Evolutionary conservation across 768 basidiomycete species (phyloP), one percentile per base, ranked within the genome.

Genomic region (Rhodotorula graminis): DNA sequence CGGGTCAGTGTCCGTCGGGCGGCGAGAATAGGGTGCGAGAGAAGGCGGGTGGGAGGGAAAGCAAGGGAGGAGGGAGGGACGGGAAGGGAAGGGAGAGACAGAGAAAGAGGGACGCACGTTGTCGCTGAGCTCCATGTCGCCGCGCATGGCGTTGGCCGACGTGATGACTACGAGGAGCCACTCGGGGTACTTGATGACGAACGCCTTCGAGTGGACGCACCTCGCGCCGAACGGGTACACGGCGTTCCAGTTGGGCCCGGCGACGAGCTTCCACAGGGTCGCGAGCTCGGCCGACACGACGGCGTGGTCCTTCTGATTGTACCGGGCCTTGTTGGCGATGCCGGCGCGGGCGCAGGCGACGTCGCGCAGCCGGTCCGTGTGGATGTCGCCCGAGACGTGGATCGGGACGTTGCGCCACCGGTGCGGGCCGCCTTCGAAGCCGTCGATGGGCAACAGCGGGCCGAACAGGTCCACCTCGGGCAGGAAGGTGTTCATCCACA

Each of bases 91-190:
- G 29, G 19, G 42, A 61, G 31, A 12, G 25, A 46, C 2, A 14
- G 53, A 55, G n/a, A 23, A 12, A 46, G n/a, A n/a, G n/a, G n/a
- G 12, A 49, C 74, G 21, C 56, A 75, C 74, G 57, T 75, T 75
- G 63, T 75, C 74, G 14, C 47, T n/a, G 12, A 65, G 53, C 40
- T 60, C 64, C 63, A 72, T 61, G 56, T 75, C 74, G 42, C 61
- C 29, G 23, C 18, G 18, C 62, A 71, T 64, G n/a, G 64, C 55
- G 55, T 75, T 75, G 37, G 37, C 55, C 33, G 66, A 65, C 1
- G 74, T 75, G 57, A 75, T 75, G 16, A 65, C 63, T 21, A 75
- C 27, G 21, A 71, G 66, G 10, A 71, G n/a, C n/a, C 44, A 75
- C 6, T 62, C 59, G 8, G 66, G 62, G 49, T 75, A 75, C 1